Percentiles rank a stretch among this genome's conserved stretches.
Conservation (phyloP, 2,329 filamentous ascomycete genomes). For the Ophiostoma quercus region DNA sequence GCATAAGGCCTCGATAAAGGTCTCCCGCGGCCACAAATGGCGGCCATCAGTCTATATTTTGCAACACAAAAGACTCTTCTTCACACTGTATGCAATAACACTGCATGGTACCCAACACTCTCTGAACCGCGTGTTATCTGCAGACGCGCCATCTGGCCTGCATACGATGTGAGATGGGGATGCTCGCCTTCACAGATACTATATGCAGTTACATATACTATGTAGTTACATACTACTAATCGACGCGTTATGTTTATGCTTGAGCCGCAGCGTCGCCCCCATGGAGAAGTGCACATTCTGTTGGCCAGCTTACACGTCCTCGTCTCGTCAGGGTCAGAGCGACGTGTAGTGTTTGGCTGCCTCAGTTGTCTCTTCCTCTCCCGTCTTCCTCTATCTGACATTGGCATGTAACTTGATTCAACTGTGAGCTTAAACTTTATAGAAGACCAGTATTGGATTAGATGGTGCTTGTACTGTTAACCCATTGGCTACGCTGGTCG, state of each 20-base stretch:
- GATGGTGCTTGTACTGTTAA: too few relatives aligned
- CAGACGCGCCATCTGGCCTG: neutral
- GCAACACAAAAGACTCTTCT: neutral
- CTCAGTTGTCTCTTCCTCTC: too few relatives aligned
- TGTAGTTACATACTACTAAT: too few relatives aligned
- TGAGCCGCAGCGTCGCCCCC: slow-evolving; percentile 3
- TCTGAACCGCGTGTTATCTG: neutral
- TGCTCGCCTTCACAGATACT: neutral
- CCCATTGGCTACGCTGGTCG: too few relatives aligned
- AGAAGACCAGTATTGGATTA: neutral
- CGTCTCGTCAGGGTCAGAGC: too few relatives aligned
- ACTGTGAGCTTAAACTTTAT: too few relatives aligned
- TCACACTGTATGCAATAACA: neutral
- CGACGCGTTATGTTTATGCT: neutral
- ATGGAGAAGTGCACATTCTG: neutral
- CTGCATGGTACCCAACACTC: neutral
- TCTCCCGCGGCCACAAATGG: neutral
- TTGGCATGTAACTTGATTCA: too few relatives aligned
- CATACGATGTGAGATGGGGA: neutral
- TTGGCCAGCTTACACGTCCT: slow-evolving; percentile 2
- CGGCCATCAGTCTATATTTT: neutral
- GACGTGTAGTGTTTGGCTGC: too few relatives aligned
- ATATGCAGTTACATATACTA: neutral
- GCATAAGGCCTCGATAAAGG: neutral
- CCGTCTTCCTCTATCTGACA: too few relatives aligned